Conservation (phyloP, 306 rosid genomes). For the Glycyrrhiza uralensis region DNA sequence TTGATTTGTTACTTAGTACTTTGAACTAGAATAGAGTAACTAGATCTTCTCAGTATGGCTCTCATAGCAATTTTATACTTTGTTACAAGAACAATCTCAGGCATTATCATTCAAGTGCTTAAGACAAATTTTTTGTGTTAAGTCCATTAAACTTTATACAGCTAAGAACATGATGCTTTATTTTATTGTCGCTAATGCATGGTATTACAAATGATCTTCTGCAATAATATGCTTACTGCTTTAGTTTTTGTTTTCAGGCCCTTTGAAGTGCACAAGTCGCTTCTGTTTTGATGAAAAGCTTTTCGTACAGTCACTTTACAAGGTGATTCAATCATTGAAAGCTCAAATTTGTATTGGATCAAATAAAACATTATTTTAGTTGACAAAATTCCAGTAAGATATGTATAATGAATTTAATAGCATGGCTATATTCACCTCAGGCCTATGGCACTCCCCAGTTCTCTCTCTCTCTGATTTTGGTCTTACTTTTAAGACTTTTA, state of each 20-base stretch:
- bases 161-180: neutral
- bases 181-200: neutral
- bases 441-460: neutral
- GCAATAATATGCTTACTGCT: slow-evolving; percentile 14
- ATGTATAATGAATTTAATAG: neutral
- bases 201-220: neutral
- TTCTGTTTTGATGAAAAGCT: slow-evolving; percentile 81
- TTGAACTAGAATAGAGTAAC: neutral
- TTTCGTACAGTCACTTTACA: slow-evolving; percentile 70
- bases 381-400: neutral
- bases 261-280: slow-evolving; percentile 47
- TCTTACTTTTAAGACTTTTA: neutral
- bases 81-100: neutral
- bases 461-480: neutral
- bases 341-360: neutral
- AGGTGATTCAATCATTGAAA: slow-evolving; percentile 48
- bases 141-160: neutral
- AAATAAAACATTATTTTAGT: neutral
- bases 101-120: neutral
- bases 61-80: neutral
- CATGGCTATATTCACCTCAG: neutral
- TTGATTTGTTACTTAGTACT: neutral
- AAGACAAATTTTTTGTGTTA: neutral
- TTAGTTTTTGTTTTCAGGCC: slow-evolving; percentile 44
- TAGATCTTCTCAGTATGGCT: neutral